These are phyloP conservation scores for Globisporangium splendens DNA, from an alignment of 352 stramenopile genomes.

Conservation along the genomic window DNA sequence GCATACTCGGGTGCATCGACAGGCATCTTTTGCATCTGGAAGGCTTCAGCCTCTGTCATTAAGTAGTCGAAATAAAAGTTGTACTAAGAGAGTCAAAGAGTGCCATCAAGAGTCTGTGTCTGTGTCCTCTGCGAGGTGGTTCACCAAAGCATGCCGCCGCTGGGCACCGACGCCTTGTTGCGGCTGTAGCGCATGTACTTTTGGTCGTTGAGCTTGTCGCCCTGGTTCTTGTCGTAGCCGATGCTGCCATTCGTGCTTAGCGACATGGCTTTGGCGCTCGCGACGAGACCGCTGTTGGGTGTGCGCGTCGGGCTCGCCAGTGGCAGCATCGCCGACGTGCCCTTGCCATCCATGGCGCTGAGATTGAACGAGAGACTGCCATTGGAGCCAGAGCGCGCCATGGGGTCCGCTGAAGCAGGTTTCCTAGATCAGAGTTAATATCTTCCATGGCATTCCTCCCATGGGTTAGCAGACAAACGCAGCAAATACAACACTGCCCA, in stretches of 20 bases:
- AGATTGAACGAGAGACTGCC: slow-evolving; percentile 23
- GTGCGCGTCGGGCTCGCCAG: slow-evolving; percentile 5
- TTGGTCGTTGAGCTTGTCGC: slow-evolving; percentile 70
- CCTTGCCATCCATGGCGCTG: slow-evolving; percentile 21
- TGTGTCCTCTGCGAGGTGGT: background rate
- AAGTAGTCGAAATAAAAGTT: too few species aligned
- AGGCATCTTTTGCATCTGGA: too few species aligned
- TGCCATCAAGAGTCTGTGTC: too few species aligned
- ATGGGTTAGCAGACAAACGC: too few species aligned
- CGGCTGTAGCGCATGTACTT: slow-evolving; percentile 58
- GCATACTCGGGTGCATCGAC: too few species aligned
- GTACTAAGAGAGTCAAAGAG: too few species aligned
- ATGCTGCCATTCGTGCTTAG: slow-evolving; percentile 12
- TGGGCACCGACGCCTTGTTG: slow-evolving; percentile 39
- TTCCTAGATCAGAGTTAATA: too few species aligned
- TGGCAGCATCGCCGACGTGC: slow-evolving; percentile 23
- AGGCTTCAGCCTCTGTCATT: too few species aligned
- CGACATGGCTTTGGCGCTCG: background rate
- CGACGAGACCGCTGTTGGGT: slow-evolving; percentile 15
- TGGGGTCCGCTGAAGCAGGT: slow-evolving; percentile 12
- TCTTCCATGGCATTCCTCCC: too few species aligned
- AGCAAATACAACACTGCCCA: too few species aligned
- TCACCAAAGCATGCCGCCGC: slow-evolving; percentile 58
- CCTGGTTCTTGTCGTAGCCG: slow-evolving; percentile 56
- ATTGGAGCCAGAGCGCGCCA: slow-evolving; percentile 13